Evolutionary conservation across 805 yeast genomes (phyloP).

Genomic region (Millerozyma miso): DNA sequence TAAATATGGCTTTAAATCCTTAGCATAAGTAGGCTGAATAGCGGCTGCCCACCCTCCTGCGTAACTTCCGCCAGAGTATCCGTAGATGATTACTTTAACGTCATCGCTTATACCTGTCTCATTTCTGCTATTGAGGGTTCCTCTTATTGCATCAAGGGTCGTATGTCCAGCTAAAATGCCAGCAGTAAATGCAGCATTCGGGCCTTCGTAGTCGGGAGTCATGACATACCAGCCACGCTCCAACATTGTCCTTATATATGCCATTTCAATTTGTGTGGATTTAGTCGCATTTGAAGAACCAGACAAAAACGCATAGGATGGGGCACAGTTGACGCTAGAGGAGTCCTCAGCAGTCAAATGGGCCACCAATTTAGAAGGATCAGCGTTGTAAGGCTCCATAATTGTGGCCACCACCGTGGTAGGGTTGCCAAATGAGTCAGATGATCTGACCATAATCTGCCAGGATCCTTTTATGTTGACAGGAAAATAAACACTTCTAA

Average conservation of each 20-base stretch:
- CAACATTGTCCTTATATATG: constrained; percentile 10
- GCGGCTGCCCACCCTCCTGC: constrained; percentile 26
- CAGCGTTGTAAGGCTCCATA: constrained; percentile 18
- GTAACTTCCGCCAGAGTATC: constrained; percentile 28
- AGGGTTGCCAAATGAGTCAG: constrained; percentile 13
- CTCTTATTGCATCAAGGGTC: constrained; percentile 16
- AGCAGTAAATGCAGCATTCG: constrained; percentile 15
- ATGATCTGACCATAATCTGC: constrained; percentile 9
- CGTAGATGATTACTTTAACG: constrained; percentile 18
- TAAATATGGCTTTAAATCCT: constrained; percentile 14
- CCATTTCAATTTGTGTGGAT: constrained; percentile 12
- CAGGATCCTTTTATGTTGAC: constrained; percentile 8
- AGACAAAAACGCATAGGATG: constrained; percentile 15
- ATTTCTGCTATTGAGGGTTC: constrained; percentile 9
- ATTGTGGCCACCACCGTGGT: constrained; percentile 14
- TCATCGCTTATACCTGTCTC: constrained; percentile 12
- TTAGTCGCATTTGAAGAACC: constrained; percentile 11
- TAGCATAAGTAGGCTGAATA: constrained; percentile 24
- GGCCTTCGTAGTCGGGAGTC: constrained; percentile 19
- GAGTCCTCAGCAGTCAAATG: constrained; percentile 20
- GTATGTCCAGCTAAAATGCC: constrained; percentile 18
- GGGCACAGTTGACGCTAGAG: constrained; percentile 15
- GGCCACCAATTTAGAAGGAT: constrained; percentile 15
- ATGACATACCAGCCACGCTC: constrained; percentile 17
- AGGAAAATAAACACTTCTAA: constrained; percentile 8